These are phyloP conservation scores for Xanthoparmelia taractica DNA, from an alignment of 495 filamentous ascomycete genomes.

Conservation along the genomic window DNA sequence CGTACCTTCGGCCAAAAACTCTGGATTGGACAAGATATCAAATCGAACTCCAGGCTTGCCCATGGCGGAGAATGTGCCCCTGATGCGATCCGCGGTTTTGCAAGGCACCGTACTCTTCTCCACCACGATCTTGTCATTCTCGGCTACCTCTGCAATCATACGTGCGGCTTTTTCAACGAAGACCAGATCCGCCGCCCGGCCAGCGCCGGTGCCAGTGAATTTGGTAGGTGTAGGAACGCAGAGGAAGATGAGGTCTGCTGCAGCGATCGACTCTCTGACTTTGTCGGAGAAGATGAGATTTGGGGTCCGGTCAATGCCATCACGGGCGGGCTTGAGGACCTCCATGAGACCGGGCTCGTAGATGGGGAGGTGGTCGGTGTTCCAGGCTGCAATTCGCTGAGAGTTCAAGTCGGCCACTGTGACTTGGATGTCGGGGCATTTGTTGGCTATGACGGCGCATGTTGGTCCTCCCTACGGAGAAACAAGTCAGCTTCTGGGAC, in stretches of 20 bases:
- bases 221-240: slow-evolving; percentile 81
- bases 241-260: slow-evolving; percentile 70
- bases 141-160: slow-evolving; percentile 59
- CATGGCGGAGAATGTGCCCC: slow-evolving; percentile 48
- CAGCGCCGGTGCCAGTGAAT: slow-evolving; percentile 58
- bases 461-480: slow-evolving; percentile 58
- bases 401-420: slow-evolving; percentile 66
- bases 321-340: slow-evolving; percentile 57
- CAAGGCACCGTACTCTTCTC: slow-evolving; percentile 83
- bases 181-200: slow-evolving; percentile 62
- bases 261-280: slow-evolving; percentile 49
- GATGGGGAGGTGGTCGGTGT: slow-evolving; percentile 65
- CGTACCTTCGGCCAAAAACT: slow-evolving; percentile 74
- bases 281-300: slow-evolving; percentile 71
- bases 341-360: slow-evolving; percentile 65
- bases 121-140: slow-evolving; percentile 63
- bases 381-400: slow-evolving; percentile 61
- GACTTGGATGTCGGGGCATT: slow-evolving; percentile 59
- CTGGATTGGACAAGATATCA: slow-evolving; percentile 76
- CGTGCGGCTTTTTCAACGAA: slow-evolving; percentile 63
- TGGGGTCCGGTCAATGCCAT: slow-evolving; percentile 36
- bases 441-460: slow-evolving; percentile 63
- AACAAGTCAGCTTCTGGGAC: neutral
- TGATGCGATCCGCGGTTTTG: slow-evolving; percentile 62
- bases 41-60: slow-evolving; percentile 55